A percentile compares a stretch with the other conserved stretches of the same genome.
Conservation (phyloP, 768 basidiomycete species). For the Russula foetens region DNA sequence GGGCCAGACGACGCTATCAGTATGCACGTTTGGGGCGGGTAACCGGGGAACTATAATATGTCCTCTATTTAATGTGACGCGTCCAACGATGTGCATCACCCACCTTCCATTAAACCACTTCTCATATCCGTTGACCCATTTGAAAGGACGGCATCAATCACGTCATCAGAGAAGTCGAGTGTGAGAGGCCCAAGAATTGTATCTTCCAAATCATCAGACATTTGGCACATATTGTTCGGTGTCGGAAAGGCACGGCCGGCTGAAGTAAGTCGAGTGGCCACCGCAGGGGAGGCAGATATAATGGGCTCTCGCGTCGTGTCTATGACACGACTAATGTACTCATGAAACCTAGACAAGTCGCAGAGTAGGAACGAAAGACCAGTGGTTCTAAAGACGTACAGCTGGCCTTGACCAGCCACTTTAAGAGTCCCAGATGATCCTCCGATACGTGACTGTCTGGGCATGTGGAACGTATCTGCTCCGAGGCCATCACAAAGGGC, state of each 20-base stretch:
- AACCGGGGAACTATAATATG: slow-evolving; percentile 9
- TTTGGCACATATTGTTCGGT: neutral
- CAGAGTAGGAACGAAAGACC: neutral
- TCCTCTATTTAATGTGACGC: neutral
- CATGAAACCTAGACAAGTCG: slow-evolving; percentile 3
- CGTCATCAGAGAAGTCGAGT: neutral
- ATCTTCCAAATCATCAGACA: slow-evolving; percentile 1
- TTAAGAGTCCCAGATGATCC: neutral
- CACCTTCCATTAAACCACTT: slow-evolving; percentile 14
- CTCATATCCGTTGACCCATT: neutral
- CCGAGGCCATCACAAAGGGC: neutral
- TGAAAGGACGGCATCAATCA: neutral
- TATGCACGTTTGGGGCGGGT: slow-evolving; percentile 11
- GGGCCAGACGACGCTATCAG: neutral
- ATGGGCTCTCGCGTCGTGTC: neutral
- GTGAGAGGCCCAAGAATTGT: neutral
- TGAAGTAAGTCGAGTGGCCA: neutral
- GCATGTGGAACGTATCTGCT: slow-evolving; percentile 3
- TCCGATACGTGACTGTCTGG: neutral
- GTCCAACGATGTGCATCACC: neutral
- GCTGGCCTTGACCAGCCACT: neutral
- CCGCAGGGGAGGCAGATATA: neutral
- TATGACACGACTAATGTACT: neutral
- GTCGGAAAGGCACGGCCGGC: neutral
- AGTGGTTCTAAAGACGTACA: neutral